phyloP scores from a whole-genome alignment of 2,329 filamentous ascomycete species.

The Lithohypha guttulata region DNA sequence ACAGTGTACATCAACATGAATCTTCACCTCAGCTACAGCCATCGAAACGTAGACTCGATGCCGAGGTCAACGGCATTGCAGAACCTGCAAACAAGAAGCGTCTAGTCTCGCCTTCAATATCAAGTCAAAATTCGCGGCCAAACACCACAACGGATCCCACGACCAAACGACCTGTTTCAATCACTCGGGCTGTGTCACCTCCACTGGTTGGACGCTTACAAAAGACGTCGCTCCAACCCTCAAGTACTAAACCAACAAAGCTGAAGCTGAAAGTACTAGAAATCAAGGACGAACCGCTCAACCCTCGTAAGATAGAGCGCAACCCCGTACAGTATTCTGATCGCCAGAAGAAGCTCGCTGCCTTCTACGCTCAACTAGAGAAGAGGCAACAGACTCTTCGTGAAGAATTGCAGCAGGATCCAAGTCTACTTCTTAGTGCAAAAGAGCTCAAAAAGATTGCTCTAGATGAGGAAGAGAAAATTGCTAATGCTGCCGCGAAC shows the following conservation, averaged over 20 bases:
- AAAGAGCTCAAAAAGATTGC: constrained; percentile 38
- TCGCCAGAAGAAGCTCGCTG: constrained; percentile 33
- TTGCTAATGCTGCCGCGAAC: neutral
- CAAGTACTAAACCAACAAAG: constrained; percentile 3
- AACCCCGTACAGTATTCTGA: constrained; percentile 33
- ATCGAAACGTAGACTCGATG: too few species aligned
- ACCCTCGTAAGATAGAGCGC: constrained; percentile 35
- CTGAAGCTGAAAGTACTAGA: constrained; percentile 20
- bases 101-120: too few species aligned
- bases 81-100: too few species aligned
- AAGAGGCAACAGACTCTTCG: constrained; percentile 31
- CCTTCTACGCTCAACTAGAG: constrained; percentile 34
- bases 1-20: neutral
- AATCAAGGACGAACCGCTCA: constrained; percentile 30
- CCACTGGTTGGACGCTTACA: constrained; percentile 8
- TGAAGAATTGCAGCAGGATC: constrained; percentile 22
- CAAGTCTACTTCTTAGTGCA: constrained; percentile 28
- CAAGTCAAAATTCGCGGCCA: too few species aligned
- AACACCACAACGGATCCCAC: neutral
- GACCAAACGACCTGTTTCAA: constrained; percentile 10
- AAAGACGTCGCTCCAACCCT: neutral
- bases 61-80: too few species aligned
- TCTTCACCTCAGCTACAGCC: neutral
- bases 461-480: constrained; percentile 59
- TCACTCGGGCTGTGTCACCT: constrained; percentile 14